Conservation (phyloP, 805 yeast genomes). For the Hanseniaspora mollemarum region DNA sequence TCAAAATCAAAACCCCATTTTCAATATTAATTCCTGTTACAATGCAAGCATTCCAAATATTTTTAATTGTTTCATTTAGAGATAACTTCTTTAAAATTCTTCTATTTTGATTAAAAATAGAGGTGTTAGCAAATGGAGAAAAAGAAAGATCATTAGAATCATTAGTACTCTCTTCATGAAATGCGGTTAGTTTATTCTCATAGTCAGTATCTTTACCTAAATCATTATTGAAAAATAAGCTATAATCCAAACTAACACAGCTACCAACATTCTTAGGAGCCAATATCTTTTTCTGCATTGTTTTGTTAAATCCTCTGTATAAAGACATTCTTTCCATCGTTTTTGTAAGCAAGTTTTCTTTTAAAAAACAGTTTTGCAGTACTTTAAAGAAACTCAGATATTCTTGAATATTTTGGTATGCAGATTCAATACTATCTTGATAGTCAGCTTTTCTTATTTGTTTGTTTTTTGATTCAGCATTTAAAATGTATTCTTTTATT, state of each 20-base stretch:
- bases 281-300: conserved; percentile 19
- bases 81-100: conserved; percentile 58
- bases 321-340: background rate
- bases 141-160: background rate
- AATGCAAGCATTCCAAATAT: conserved; percentile 63
- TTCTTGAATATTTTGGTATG: conserved; percentile 15
- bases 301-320: conserved; percentile 1
- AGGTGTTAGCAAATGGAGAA: background rate
- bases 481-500: conserved; percentile 16
- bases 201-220: conserved; percentile 26
- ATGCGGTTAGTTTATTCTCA: conserved; percentile 26
- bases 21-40: conserved; percentile 65
- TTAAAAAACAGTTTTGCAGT: background rate
- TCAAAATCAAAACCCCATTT: conserved; percentile 65
- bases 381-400: background rate
- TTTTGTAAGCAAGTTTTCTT: background rate
- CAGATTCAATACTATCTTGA: conserved; percentile 23
- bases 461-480: conserved; percentile 23
- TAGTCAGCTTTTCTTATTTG: conserved; percentile 21
- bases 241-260: conserved; percentile 32
- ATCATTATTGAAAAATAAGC: background rate
- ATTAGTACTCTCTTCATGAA: conserved; percentile 32
- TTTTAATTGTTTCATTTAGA: conserved; percentile 59
- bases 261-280: conserved; percentile 15
- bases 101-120: conserved; percentile 47